phyloP scores from a whole-genome alignment of 345 rosid genomes.

The Dimocarpus longan region DNA sequence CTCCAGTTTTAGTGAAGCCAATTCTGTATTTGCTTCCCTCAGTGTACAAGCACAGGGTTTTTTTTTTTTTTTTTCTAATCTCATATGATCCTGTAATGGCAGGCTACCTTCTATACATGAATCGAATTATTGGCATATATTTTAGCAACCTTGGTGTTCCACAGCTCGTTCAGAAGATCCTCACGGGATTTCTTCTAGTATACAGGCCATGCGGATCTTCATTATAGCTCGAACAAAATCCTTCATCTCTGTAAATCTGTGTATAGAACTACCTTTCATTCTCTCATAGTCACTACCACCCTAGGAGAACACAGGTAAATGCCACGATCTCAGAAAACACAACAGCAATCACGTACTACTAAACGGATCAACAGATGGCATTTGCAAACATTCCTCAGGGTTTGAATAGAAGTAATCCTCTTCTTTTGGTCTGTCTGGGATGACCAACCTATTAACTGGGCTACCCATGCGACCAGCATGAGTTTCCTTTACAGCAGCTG shows the following conservation, averaged over 20 bases:
- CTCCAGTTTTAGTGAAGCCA: constrained; percentile 13
- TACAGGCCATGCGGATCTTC: constrained; percentile 13
- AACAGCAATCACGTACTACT: constrained; percentile 41
- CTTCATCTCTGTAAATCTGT: constrained; percentile 12
- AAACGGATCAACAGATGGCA: constrained; percentile 37
- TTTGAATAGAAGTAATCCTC: constrained; percentile 96
- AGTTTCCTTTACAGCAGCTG: constrained; percentile 67
- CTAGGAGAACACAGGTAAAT: constrained; percentile 15
- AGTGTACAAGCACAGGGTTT: constrained; percentile 27
- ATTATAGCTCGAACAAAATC: constrained; percentile 21
- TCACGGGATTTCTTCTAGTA: constrained; percentile 23
- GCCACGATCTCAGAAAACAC: constrained; percentile 15
- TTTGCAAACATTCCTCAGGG: constrained; percentile 86
- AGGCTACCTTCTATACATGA: constrained; percentile 50
- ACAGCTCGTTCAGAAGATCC: constrained; percentile 22
- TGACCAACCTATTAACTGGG: constrained; percentile 58
- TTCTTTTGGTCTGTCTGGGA: constrained; percentile 83
- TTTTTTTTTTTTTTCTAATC: constrained; percentile 14
- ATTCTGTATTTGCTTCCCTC: constrained; percentile 38
- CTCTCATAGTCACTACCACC: constrained; percentile 28
- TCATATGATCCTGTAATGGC: constrained; percentile 37
- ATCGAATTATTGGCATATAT: constrained; percentile 40
- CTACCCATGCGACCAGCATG: constrained; percentile 77
- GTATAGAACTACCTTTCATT: constrained; percentile 22
- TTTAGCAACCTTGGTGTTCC: constrained; percentile 13